Evolutionary conservation across 495 filamentous ascomycete species (phyloP).

Genomic region (Symbiotaphrina buchneri): DNA sequence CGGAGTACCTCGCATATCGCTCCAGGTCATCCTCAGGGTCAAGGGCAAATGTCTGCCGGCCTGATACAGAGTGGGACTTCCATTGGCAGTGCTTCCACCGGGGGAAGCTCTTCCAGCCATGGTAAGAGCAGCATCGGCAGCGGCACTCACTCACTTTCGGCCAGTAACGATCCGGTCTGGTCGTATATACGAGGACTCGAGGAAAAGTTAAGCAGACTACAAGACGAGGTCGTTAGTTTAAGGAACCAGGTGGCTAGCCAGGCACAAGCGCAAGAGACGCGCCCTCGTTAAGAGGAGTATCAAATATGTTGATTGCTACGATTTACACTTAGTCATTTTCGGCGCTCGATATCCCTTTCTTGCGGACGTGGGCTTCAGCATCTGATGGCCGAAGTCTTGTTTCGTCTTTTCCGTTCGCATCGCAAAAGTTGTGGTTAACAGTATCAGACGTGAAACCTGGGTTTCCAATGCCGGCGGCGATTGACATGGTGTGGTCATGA

Average conservation of each 20-base stretch:
- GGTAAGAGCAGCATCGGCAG: conserved; percentile 3
- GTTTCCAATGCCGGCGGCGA: too few relatives aligned
- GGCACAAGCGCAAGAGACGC: too few relatives aligned
- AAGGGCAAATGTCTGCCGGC: neutral
- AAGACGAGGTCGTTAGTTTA: conserved; percentile 3
- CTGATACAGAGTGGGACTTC: neutral
- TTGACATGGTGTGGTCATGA: too few relatives aligned
- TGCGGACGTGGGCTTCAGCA: too few relatives aligned
- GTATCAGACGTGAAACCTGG: too few relatives aligned
- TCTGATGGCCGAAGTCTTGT: too few relatives aligned
- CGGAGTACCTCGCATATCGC: neutral
- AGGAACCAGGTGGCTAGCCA: neutral
- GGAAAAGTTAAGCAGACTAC: conserved; percentile 4
- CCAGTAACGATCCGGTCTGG: conserved; percentile 3
- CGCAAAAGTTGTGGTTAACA: too few relatives aligned
- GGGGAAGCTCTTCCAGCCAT: conserved; percentile 3
- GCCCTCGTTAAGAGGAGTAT: too few relatives aligned
- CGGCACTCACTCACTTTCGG: neutral
- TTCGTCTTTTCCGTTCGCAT: too few relatives aligned
- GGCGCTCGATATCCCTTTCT: too few relatives aligned
- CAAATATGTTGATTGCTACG: too few relatives aligned
- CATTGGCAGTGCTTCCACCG: neutral
- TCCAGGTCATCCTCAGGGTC: neutral
- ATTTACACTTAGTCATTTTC: too few relatives aligned
- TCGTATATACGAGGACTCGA: conserved; percentile 6